Conservation (phyloP, 2,329 filamentous ascomycete genomes). For the Exserohilum turcica region DNA sequence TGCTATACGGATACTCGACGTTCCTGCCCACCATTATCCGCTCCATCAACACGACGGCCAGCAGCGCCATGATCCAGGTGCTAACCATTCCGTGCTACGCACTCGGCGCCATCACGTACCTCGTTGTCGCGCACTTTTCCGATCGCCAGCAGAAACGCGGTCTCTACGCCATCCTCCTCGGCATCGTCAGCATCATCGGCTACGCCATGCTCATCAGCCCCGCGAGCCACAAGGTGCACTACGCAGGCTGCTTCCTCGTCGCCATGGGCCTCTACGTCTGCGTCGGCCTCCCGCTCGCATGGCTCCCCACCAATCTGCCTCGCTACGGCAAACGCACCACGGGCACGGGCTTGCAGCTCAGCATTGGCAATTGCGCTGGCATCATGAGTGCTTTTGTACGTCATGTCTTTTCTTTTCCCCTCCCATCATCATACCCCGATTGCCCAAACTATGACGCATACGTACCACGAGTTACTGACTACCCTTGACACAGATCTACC, state of each 20-base stretch:
- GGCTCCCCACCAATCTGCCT: conserved; percentile 70
- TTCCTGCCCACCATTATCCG: conserved; percentile 81
- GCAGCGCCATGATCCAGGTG: conserved; percentile 69
- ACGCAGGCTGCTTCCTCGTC: conserved; percentile 78
- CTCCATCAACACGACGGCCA: conserved; percentile 66
- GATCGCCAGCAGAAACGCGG: conserved; percentile 70
- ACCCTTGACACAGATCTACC: conserved; percentile 53
- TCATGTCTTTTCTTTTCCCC: conserved; percentile 2
- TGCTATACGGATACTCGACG: conserved; percentile 78
- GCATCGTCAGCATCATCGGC: conserved; percentile 66
- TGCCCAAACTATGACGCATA: neutral
- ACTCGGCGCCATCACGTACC: conserved; percentile 71
- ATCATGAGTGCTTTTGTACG: conserved; percentile 74
- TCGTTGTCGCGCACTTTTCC: conserved; percentile 68
- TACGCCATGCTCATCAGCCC: conserved; percentile 71
- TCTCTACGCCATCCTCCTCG: conserved; percentile 67
- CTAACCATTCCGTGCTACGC: conserved; percentile 80
- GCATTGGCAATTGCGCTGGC: conserved; percentile 70
- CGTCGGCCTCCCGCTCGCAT: conserved; percentile 61
- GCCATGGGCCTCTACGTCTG: conserved; percentile 71
- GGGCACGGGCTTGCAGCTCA: conserved; percentile 72
- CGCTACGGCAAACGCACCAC: conserved; percentile 78
- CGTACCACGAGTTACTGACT: conserved; percentile 22
- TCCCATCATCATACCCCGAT: neutral
- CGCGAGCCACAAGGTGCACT: conserved; percentile 66